Evolutionary conservation across 2,329 filamentous ascomycete species (phyloP).

Genomic region (Huntiella abstrusa): DNA sequence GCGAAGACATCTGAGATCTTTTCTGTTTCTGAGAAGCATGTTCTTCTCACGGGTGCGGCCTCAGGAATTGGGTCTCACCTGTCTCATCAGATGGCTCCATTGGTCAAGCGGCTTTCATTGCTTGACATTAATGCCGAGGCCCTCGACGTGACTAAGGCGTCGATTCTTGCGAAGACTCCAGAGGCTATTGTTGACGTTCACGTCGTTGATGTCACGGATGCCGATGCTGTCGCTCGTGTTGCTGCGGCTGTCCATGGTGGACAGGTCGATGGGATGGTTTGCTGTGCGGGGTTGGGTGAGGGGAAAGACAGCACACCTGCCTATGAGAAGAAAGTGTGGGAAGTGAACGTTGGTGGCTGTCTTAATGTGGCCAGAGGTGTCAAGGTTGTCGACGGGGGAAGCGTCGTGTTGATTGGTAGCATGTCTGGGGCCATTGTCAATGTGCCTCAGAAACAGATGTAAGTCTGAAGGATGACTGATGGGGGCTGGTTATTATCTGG

Average conservation of each 20-base stretch:
- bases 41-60: constrained; percentile 76
- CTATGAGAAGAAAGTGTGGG: constrained; percentile 86
- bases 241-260: constrained; percentile 39
- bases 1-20: constrained; percentile 31
- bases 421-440: constrained; percentile 93
- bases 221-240: constrained; percentile 3
- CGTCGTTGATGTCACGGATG: constrained; percentile 28
- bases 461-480: constrained; percentile 15
- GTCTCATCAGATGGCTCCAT: constrained; percentile 77
- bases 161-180: neutral
- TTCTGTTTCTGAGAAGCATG: constrained; percentile 68
- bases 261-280: constrained; percentile 80
- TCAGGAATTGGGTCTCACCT: constrained; percentile 80
- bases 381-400: constrained; percentile 57
- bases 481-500: neutral
- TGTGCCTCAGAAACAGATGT: constrained; percentile 78
- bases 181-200: constrained; percentile 48
- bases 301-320: constrained; percentile 87
- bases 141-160: neutral
- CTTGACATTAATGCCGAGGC: constrained; percentile 60
- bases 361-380: constrained; percentile 66
- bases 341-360: constrained; percentile 79
- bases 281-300: constrained; percentile 75
- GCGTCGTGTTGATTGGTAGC: constrained; percentile 86
- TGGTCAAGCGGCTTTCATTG: constrained; percentile 74